These are phyloP conservation scores for Juglanconis sp. DNA, from an alignment of 2,329 filamentous ascomycete species.

Conservation along the genomic window DNA sequence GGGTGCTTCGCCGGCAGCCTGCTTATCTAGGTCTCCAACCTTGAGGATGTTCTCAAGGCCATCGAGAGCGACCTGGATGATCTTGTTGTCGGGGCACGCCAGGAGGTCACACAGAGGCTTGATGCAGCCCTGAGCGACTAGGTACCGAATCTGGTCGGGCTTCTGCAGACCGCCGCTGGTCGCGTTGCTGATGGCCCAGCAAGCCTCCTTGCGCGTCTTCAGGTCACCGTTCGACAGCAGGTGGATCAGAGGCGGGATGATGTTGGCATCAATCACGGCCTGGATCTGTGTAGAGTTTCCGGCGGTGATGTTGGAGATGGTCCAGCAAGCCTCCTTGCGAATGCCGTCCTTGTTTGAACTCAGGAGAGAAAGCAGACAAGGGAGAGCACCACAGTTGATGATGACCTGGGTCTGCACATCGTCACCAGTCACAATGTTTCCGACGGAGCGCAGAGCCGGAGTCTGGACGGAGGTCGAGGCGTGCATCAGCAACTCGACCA, in stretches of 20 bases:
- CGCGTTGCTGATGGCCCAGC: slow-evolving; percentile 99
- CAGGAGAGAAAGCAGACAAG: slow-evolving; percentile 86
- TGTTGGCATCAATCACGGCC: slow-evolving; percentile 92
- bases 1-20: slow-evolving; percentile 69
- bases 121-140: slow-evolving; percentile 92
- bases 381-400: slow-evolving; percentile 94
- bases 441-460: slow-evolving; percentile 91
- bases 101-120: slow-evolving; percentile 95
- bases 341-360: slow-evolving; percentile 99
- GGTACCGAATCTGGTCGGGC: slow-evolving; percentile 95
- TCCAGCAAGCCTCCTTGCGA: slow-evolving; percentile 99
- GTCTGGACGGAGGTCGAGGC: slow-evolving; percentile 98
- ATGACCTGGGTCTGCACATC: slow-evolving; percentile 99
- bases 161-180: slow-evolving; percentile 97
- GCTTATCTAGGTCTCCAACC: slow-evolving; percentile 98
- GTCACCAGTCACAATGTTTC: slow-evolving; percentile 98
- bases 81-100: slow-evolving; percentile 98
- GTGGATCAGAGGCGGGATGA: slow-evolving; percentile 94
- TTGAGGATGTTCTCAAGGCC: slow-evolving; percentile 99
- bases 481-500: slow-evolving; percentile 97
- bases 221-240: slow-evolving; percentile 94
- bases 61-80: slow-evolving; percentile 97
- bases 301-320: slow-evolving; percentile 97
- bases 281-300: slow-evolving; percentile 98
- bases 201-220: slow-evolving; percentile 98